These are phyloP conservation scores for Xylaria sp. DNA, from an alignment of 2,329 filamentous ascomycete genomes.

Conservation along the genomic window DNA sequence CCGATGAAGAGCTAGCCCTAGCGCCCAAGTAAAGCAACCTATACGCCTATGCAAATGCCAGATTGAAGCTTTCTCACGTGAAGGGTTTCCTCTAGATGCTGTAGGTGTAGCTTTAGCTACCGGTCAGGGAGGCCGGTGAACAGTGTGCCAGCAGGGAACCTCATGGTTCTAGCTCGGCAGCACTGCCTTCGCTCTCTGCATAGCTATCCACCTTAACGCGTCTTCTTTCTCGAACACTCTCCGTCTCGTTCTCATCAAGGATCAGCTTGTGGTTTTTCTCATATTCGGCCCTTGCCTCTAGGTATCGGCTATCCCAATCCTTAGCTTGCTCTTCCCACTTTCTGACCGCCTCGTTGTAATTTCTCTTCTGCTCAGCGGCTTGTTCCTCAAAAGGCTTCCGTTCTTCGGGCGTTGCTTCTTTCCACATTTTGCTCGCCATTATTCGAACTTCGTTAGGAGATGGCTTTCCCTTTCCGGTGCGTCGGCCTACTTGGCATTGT, in stretches of 20 bases:
- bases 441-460: constrained; percentile 82
- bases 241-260: constrained; percentile 37
- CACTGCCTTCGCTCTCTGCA: constrained; percentile 46
- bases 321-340: constrained; percentile 66
- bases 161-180: constrained; percentile 38
- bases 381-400: constrained; percentile 80
- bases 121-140: not conserved
- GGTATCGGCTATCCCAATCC: constrained; percentile 74
- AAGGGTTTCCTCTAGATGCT: not conserved
- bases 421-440: constrained; percentile 91
- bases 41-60: constrained; percentile 17
- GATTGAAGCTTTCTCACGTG: not conserved
- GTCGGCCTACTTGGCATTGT: constrained; percentile 69
- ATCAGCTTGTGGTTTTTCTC: constrained; percentile 57
- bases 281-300: constrained; percentile 57
- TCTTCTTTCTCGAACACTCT: constrained; percentile 37
- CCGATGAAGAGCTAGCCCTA: not conserved
- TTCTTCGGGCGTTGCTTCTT: constrained; percentile 70
- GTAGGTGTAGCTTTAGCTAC: not conserved
- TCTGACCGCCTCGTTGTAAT: constrained; percentile 62
- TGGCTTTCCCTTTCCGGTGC: constrained; percentile 66
- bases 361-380: constrained; percentile 72
- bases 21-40: constrained; percentile 1
- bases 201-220: constrained; percentile 46
- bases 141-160: not conserved